A percentile compares a stretch with the other conserved stretches of the same genome.
Evolutionary conservation across 1,139 yeast genomes (phyloP).

Genomic region (Suzukiozyma palmioleophila): DNA sequence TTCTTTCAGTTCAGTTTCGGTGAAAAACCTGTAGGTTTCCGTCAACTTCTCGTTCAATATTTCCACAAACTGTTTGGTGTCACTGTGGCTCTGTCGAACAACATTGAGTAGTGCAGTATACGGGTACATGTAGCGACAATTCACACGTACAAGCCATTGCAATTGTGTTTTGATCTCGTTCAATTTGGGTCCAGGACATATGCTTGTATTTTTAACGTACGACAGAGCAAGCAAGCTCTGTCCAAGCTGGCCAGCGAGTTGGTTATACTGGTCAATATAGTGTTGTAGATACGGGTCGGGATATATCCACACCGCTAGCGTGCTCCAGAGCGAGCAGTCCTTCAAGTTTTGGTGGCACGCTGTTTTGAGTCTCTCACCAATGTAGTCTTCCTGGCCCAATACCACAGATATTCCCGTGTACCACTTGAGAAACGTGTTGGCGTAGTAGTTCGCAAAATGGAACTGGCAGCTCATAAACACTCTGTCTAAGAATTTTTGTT

Average conservation of each 20-base stretch:
- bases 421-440: slow-evolving; percentile 32
- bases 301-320: slow-evolving; percentile 8
- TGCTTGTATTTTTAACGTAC: too few species aligned
- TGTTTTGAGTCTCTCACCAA: slow-evolving; percentile 4
- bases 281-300: background rate
- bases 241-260: too few species aligned
- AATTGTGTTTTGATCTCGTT: slow-evolving; percentile 8
- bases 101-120: slow-evolving; percentile 7
- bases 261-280: background rate
- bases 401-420: slow-evolving; percentile 13
- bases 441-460: slow-evolving; percentile 44
- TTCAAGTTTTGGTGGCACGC: slow-evolving; percentile 20
- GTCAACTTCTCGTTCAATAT: background rate
- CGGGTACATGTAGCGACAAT: slow-evolving; percentile 18
- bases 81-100: slow-evolving; percentile 3
- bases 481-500: slow-evolving; percentile 13
- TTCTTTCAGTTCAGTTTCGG: background rate
- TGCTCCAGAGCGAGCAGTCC: slow-evolving; percentile 36
- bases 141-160: slow-evolving; percentile 20
- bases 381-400: slow-evolving; percentile 4
- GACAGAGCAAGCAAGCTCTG: too few species aligned
- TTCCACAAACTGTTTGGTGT: background rate
- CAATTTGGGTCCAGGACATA: background rate
- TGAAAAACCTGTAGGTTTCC: background rate
- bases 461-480: slow-evolving; percentile 26